Evolutionary conservation across 805 yeast genomes (phyloP), one percentile per base, ranked within the genome.

Genomic region (Cyberlindnera veronae): DNA sequence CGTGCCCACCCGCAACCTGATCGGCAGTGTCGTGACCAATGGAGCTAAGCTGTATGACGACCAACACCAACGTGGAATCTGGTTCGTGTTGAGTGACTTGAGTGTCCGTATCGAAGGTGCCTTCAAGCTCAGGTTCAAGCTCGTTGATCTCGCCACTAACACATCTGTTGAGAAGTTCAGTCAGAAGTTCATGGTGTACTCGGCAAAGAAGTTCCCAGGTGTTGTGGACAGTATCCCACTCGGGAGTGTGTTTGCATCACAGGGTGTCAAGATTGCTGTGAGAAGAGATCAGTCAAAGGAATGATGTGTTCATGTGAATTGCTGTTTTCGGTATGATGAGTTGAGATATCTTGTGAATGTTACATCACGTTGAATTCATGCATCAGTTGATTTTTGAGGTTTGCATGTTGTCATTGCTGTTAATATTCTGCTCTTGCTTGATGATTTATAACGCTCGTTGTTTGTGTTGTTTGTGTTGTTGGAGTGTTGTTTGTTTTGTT

Each of bases 121-220:
- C 17, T 68, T 62, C 57, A 65, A 54, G 40, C 56, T 68, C 28
- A 64, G 61, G 49, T 58, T 65, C 33, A 53, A 59, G 8, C 60
- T 68, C 39, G 61, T 63, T 22, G 62, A 68, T 37, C 49, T 68
- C 36, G 46, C 42, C 33, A 39, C 44, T 1, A 44, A 44, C 31
- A 20, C 15, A 9, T 19, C 53, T 23, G 45, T 45, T 5, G 35
- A 39, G 20, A 38, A 37, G 19, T 68, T 61, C 43, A 63, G 67
- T 12, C 56, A 62, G 9, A 44, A 53, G 4, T 67, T 68, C 54
- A 54, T 51, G 29, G 71, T 67, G 4, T 69, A 60, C 44, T 62
- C 68, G 26, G 72, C 74, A 1, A 69, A 69, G 44, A 63, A 60
- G 47, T 69, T 68, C 44, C 74, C 74, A 2, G 74, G 74, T 6